These are phyloP conservation scores for Hymenochaete sp. DNA, from an alignment of 1,284 basidiomycete genomes.

Conservation along the genomic window DNA sequence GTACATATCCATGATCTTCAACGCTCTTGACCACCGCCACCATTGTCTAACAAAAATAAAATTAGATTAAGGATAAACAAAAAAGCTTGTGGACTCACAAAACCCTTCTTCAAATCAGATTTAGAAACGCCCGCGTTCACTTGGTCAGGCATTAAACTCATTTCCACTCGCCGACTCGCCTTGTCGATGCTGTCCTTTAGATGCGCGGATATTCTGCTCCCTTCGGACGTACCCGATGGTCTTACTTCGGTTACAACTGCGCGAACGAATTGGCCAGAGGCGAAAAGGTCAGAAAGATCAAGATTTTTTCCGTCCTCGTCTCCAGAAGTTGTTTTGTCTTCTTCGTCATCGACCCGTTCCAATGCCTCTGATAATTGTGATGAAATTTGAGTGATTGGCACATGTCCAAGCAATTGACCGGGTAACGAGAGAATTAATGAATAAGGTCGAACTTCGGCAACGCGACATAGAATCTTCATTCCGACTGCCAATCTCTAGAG, in stretches of 20 bases:
- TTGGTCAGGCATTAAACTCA: conserved; percentile 77
- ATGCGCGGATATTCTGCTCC: conserved; percentile 43
- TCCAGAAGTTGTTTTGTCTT: conserved; percentile 38
- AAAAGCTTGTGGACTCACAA: conserved; percentile 36
- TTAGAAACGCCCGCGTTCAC: conserved; percentile 81
- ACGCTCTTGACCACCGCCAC: conserved; percentile 74
- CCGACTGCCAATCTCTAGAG: conserved; percentile 71
- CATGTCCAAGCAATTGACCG: conserved; percentile 89
- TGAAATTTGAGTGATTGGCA: conserved; percentile 95
- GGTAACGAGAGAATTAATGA: conserved; percentile 90
- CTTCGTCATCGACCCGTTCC: conserved; percentile 43
- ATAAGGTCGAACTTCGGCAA: conserved; percentile 83
- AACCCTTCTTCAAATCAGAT: conserved; percentile 70
- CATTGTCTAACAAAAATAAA: conserved; percentile 44
- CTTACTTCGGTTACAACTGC: conserved; percentile 67
- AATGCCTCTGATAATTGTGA: conserved; percentile 68
- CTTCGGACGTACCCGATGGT: conserved; percentile 50
- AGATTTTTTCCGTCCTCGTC: conserved; percentile 22
- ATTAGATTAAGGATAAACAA: conserved; percentile 14
- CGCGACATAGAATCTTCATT: conserved; percentile 81
- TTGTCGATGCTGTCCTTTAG: conserved; percentile 58
- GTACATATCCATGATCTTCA: conserved; percentile 92
- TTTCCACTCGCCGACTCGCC: conserved; percentile 74
- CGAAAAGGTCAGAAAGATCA: conserved; percentile 71
- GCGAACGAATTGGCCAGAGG: conserved; percentile 79